Evolutionary conservation across 148 eudicot species (phyloP), one percentile per base, ranked within the genome.

Genomic region (Chenopodium suecicum): DNA sequence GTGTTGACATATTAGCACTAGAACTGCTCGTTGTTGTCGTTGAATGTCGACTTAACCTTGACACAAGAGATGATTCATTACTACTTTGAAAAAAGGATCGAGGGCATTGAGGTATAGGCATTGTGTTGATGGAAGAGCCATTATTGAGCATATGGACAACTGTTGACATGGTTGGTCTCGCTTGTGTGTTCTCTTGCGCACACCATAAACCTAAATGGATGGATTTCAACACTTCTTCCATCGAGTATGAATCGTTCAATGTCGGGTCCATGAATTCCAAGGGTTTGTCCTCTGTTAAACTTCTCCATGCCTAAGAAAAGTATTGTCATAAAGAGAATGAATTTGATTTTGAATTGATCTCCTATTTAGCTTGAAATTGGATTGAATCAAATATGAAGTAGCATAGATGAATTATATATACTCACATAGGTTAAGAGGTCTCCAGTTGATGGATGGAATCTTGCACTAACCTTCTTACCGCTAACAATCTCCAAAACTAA

Each of bases 241-340:
- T 75, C 14, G 81, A 74, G 75, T 62, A 68, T n/a, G 88, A 72
- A 7, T 84, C 78, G 27, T 23, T 46, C 25, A 85, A 63, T 22
- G 56, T 65, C 32, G 88, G 83, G 73, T 89, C 89, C 41, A 87
- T 70, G 31, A 85, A 41, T 16, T 83, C 84, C 47, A 75, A 63
- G 2, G 80, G 50, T 4, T 34, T 76, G 56, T 84, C 84, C 0
- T 84, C 79, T 29, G 60, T 73, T 88, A 86, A 89, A 13, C 71
- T 47, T 34, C 67, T 82, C 91, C 91, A 89, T 1, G 85, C 89
- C 91, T 87, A 27, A 11, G 8, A 41, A 41, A 41, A 41, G 44
- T 5, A 41, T 41, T 41, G 5, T 41, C 7, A 41, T 41, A 41
- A 5, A 6, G 44, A 41, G 44, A 41, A 41, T 41, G 44, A 41